These are phyloP conservation scores for Pouteria glomerata DNA, from an alignment of 148 eudicot genomes.

Conservation along the genomic window DNA sequence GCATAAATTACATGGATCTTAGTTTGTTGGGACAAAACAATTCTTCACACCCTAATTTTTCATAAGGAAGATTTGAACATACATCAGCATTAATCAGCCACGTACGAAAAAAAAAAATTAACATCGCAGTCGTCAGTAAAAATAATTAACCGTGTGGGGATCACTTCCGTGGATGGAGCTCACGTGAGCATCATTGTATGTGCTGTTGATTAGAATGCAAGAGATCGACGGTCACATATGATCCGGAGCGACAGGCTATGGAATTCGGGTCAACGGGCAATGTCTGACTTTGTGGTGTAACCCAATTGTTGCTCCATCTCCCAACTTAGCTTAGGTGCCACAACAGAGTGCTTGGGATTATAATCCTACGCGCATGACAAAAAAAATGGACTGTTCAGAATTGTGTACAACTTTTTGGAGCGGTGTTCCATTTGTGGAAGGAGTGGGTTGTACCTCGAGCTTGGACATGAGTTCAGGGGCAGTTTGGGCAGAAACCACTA, in stretches of 20 bases:
- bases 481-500: slow-evolving; percentile 82
- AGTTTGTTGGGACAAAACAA: no score
- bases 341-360: slow-evolving; percentile 48
- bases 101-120: not conserved
- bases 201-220: not conserved
- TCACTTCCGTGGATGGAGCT: not conserved
- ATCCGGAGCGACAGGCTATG: no score
- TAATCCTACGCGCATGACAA: slow-evolving; percentile 47
- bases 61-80: no score
- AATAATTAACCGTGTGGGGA: not conserved
- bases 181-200: not conserved
- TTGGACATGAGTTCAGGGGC: slow-evolving; percentile 83
- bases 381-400: not conserved
- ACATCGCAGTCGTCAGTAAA: no score
- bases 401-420: not conserved
- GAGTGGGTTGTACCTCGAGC: slow-evolving; percentile 56
- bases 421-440: no score
- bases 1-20: no score
- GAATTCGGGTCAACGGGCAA: slow-evolving; percentile 58
- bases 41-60: no score
- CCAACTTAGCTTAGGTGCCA: slow-evolving; percentile 60
- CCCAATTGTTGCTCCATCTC: slow-evolving; percentile 86
- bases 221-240: not conserved
- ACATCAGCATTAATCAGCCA: no score
- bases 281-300: slow-evolving; percentile 47